phyloP scores from a whole-genome alignment of 306 rosid genomes.

The Casuarina equisetifolia region DNA sequence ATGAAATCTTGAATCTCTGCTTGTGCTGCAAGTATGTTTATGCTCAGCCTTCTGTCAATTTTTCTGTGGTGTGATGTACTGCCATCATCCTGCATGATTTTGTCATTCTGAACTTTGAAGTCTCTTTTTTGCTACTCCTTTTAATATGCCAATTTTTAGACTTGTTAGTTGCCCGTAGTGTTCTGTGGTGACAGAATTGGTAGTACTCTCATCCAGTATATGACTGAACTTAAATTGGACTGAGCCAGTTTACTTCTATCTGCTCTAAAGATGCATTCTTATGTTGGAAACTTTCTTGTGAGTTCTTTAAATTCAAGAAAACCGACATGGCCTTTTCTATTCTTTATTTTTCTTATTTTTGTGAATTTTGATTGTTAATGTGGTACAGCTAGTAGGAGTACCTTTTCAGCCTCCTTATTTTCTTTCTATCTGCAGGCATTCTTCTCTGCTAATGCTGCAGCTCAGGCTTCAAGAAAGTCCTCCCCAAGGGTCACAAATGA shows the following conservation, averaged over 20 bases:
- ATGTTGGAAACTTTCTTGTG: background rate
- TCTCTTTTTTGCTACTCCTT: background rate
- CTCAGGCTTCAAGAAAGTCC: constrained; percentile 77
- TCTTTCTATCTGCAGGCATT: constrained; percentile 48
- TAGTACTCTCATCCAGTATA: background rate
- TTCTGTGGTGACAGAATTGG: background rate
- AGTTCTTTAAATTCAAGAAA: background rate
- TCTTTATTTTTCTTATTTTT: background rate
- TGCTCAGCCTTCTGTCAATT: background rate
- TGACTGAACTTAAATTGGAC: background rate
- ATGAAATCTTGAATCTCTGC: background rate
- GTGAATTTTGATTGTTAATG: background rate
- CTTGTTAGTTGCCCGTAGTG: background rate
- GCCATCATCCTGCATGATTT: background rate
- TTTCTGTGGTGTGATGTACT: background rate
- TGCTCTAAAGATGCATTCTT: background rate
- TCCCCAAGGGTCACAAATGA: constrained; percentile 79
- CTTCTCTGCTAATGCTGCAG: constrained; percentile 65
- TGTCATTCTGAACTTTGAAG: background rate
- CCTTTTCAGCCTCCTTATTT: constrained; percentile 23
- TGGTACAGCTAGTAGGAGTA: background rate
- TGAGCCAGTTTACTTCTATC: background rate
- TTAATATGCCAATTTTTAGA: background rate
- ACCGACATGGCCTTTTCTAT: background rate
- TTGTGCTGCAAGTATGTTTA: background rate